These are phyloP conservation scores for Prunus armeniaca DNA, from an alignment of 306 rosid species.

Conservation along the genomic window DNA sequence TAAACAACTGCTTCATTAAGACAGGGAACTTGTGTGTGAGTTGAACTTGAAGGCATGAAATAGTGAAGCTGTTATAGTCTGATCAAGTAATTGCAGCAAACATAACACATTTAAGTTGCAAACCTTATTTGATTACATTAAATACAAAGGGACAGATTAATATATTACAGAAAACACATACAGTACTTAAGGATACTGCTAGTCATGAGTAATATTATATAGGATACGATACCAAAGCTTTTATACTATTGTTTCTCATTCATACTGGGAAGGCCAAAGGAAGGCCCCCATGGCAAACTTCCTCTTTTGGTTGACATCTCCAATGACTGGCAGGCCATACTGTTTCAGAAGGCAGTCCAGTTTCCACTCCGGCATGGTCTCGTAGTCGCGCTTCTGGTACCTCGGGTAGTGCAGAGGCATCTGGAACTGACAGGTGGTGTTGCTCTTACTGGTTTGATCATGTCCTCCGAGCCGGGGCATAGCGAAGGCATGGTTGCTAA, in stretches of 20 bases:
- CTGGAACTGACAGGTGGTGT: conserved; percentile 15
- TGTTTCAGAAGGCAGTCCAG: conserved; percentile 34
- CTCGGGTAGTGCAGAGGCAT: conserved; percentile 41
- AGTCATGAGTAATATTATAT: too few relatives aligned
- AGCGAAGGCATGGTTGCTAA: neutral
- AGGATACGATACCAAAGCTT: too few relatives aligned
- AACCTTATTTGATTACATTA: conserved; percentile 6
- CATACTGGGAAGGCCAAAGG: conserved; percentile 40
- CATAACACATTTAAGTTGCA: neutral
- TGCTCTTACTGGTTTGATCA: conserved; percentile 14
- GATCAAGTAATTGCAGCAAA: neutral
- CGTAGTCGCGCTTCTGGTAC: conserved; percentile 30
- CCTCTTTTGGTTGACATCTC: conserved; percentile 34
- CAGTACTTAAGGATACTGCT: neutral
- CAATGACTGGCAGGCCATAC: conserved; percentile 26
- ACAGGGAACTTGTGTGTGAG: too few relatives aligned
- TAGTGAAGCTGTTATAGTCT: neutral
- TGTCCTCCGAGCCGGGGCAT: neutral
- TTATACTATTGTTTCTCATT: neutral
- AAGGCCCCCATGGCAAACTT: conserved; percentile 42
- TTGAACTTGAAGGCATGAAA: neutral
- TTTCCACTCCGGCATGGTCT: conserved; percentile 42
- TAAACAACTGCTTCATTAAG: too few relatives aligned
- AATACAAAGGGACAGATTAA: neutral
- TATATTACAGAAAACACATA: neutral